Percentiles rank a stretch among this genome's conserved stretches.
These are phyloP conservation scores for Globisporangium canariense DNA, from an alignment of 352 stramenopile species.

Conservation along the genomic window DNA sequence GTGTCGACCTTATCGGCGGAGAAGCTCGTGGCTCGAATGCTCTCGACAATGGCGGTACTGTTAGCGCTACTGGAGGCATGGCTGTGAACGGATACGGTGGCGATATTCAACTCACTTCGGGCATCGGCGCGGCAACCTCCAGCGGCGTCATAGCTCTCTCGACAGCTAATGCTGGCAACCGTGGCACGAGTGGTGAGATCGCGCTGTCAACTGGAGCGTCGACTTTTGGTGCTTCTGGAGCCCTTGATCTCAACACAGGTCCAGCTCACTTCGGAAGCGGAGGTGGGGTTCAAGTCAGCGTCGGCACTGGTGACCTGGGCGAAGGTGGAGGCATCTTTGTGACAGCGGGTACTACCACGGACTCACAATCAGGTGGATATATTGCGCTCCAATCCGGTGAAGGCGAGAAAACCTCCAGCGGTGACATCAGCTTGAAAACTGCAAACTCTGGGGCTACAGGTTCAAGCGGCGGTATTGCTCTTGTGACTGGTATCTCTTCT, in stretches of 20 bases:
- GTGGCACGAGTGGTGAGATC: slow-evolving; percentile 51
- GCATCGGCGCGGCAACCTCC: slow-evolving; percentile 45
- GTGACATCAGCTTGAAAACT: slow-evolving; percentile 60
- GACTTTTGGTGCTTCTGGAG: slow-evolving; percentile 53
- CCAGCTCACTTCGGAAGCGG: slow-evolving; percentile 42
- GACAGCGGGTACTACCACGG: slow-evolving; percentile 62
- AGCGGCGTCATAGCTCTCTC: slow-evolving; percentile 50
- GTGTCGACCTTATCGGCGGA: slow-evolving; percentile 79
- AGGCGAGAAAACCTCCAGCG: slow-evolving; percentile 61
- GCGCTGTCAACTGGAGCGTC: slow-evolving; percentile 34
- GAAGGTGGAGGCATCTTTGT: slow-evolving; percentile 79
- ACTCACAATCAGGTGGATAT: slow-evolving; percentile 64
- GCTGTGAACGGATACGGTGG: slow-evolving; percentile 65
- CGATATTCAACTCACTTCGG: slow-evolving; percentile 42
- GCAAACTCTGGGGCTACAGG: slow-evolving; percentile 54
- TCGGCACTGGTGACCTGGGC: slow-evolving; percentile 73
- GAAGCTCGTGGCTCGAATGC: slow-evolving; percentile 83
- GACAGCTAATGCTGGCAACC: slow-evolving; percentile 41
- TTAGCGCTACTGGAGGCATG: slow-evolving; percentile 74
- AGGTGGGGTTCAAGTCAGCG: slow-evolving; percentile 45
- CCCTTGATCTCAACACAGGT: slow-evolving; percentile 52
- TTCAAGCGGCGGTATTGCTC: slow-evolving; percentile 50
- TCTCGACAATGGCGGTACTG: slow-evolving; percentile 86
- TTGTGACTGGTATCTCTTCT: slow-evolving; percentile 58
- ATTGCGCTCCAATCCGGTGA: slow-evolving; percentile 55